Evolutionary conservation across 2,329 filamentous ascomycete species (phyloP), one percentile per base, ranked within the genome.

Genomic region (Colletotrichum cuscutae): DNA sequence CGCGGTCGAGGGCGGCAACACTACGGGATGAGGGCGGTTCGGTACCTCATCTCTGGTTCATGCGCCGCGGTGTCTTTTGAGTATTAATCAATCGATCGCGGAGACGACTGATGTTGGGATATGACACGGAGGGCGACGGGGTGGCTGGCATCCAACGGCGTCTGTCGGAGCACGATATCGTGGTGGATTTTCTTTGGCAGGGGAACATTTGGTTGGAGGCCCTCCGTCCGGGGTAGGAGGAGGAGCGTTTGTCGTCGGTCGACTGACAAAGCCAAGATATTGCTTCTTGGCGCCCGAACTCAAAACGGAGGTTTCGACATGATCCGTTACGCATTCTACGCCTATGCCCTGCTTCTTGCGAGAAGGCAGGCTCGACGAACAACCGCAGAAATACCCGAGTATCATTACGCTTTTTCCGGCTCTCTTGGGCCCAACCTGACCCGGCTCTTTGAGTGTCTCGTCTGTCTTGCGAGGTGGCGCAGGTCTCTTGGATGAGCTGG

Each of bases 361-460:
- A 22, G 32, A 61, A n/a, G 56, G 56, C 71, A 70, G 71, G 60
- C 71, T 65, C 71, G 60, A 73, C 66, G 67, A 58, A 71, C 66
- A 54, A 70, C 71, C 66, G 61, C 71, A 73, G 71, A 71, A 73
- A 73, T 73, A 73, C 71, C 71, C 71, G 66, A 71, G 71, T 73
- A 73, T 73, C 61, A 73, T 53, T 61, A 71, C 19, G 60, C 19
- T 35, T 49, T n/a, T 32, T 24, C 30, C 15, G 46, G 26, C 49
- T 35, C 24, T 65, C 32, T 54, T 52, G 15, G 57, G 22, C 42
- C 12, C n/a, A 22, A 24, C 26, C 13, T 49, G 8, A n/a, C 15
- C 19, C 46, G 12, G 54, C 56, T 53, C 8, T 13, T 26, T 46
- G 24, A 22, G 49, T 8, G 13, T 60, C 42, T 28, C 5, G 28